A percentile compares a stretch with the other conserved stretches of the same genome.
Evolutionary conservation across 2,329 filamentous ascomycete species (phyloP).

Genomic region (Botryotinia convoluta): DNA sequence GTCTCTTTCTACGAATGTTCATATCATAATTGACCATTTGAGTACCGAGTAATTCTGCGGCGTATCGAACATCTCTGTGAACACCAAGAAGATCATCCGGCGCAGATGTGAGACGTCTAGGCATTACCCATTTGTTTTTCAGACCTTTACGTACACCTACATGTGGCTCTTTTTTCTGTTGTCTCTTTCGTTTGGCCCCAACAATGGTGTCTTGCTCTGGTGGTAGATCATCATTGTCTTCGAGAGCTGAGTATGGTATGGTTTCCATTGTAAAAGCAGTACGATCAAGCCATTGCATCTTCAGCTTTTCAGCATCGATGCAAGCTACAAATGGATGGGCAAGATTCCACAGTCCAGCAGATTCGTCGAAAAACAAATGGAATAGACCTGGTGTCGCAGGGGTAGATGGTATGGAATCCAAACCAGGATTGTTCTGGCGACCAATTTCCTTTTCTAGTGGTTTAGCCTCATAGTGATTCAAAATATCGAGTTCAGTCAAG

Average conservation of each 20-base stretch:
- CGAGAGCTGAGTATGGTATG: constrained; percentile 44
- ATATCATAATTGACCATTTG: constrained; percentile 20
- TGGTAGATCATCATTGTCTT: constrained; percentile 32
- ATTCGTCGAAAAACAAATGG: constrained; percentile 19
- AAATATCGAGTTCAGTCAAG: constrained; percentile 27
- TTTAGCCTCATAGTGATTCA: constrained; percentile 29
- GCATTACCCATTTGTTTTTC: constrained; percentile 19
- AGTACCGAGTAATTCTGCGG: constrained; percentile 16
- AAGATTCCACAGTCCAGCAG: constrained; percentile 15
- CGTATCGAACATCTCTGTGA: constrained; percentile 18
- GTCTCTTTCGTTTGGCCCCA: constrained; percentile 1
- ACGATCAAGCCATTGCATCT: constrained; percentile 33
- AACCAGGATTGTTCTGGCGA: constrained; percentile 30
- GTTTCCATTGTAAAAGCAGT: constrained; percentile 44
- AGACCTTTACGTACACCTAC: constrained; percentile 17
- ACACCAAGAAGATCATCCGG: constrained; percentile 19
- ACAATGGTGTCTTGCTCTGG: constrained; percentile 7
- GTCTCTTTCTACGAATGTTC: constrained; percentile 15
- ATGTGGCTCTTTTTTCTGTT: constrained; percentile 9
- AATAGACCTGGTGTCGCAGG: constrained; percentile 14
- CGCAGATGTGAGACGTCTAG: constrained; percentile 17
- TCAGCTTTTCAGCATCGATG: constrained; percentile 9
- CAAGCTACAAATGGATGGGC: constrained; percentile 14
- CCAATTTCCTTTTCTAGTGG: constrained; percentile 22
- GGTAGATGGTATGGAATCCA: constrained; percentile 30